These are phyloP conservation scores for Aegilops longissima DNA, from an alignment of 176 grass and related monocot species.

Conservation along the genomic window DNA sequence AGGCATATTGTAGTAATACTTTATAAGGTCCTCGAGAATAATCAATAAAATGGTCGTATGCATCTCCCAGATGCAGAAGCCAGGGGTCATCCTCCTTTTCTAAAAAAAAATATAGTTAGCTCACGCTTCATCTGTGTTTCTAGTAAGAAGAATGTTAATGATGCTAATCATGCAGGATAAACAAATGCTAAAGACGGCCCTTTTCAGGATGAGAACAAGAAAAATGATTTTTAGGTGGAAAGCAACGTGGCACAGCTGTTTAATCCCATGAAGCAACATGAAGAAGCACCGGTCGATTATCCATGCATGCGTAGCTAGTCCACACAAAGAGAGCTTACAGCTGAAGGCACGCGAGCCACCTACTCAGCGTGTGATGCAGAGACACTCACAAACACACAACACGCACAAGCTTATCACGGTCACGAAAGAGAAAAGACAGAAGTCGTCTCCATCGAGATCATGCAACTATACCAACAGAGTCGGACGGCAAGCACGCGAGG, in stretches of 20 bases:
- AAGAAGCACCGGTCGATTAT: background rate
- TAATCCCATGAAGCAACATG: background rate
- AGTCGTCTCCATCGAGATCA: background rate
- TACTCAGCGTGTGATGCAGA: background rate
- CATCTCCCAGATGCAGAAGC: too few species aligned
- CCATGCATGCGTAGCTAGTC: background rate
- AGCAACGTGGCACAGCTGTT: background rate
- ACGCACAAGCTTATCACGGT: background rate
- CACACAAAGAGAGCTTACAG: background rate
- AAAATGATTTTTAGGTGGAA: background rate
- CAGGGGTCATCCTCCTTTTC: too few species aligned
- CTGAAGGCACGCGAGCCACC: background rate
- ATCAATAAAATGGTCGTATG: too few species aligned
- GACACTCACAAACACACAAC: background rate
- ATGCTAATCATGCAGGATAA: background rate
- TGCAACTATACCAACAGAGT: background rate
- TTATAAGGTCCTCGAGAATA: too few species aligned
- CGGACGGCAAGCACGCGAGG: background rate
- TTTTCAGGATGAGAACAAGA: background rate
- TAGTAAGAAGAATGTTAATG: background rate
- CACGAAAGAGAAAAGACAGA: background rate
- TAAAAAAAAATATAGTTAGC: background rate
- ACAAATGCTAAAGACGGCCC: background rate
- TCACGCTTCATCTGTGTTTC: background rate
- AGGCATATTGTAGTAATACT: too few species aligned